A percentile compares a stretch with the other conserved stretches of the same genome.
phyloP scores from a whole-genome alignment of 2,329 filamentous ascomycete genomes.

The Colletotrichum lindemuthianum region DNA sequence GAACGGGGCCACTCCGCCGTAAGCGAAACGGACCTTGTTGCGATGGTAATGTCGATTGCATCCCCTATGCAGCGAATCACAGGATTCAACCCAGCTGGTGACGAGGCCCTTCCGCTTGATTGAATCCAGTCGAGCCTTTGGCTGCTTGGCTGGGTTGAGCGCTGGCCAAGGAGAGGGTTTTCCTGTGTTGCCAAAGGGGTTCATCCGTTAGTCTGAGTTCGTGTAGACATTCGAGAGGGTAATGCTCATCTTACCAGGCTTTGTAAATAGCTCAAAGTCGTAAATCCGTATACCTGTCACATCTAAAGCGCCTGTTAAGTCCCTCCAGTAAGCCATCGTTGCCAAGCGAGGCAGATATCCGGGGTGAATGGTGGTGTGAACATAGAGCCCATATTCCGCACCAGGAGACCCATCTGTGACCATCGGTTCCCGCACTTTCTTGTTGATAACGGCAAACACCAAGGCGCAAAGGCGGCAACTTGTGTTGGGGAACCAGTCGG shows the following conservation, averaged over 20 bases:
- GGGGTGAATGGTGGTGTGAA: no score
- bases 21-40: not conserved
- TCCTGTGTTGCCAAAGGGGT: not conserved
- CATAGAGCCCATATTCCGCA: no score
- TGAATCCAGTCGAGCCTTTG: not conserved
- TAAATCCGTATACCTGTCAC: not conserved
- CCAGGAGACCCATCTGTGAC: no score
- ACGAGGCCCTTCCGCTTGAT: not conserved
- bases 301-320: not conserved
- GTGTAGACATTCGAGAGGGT: not conserved
- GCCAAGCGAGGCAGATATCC: not conserved
- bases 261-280: conserved; percentile 12
- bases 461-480: no score
- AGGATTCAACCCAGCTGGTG: not conserved
- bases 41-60: not conserved
- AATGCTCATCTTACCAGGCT: conserved; percentile 5
- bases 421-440: no score
- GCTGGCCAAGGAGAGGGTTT: conserved; percentile 13
- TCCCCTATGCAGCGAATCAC: not conserved
- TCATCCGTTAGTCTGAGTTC: not conserved
- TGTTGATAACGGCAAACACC: no score
- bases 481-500: no score
- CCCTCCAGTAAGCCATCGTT: not conserved
- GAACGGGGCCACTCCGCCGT: not conserved
- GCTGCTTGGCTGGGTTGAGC: not conserved